A percentile compares a stretch with the other conserved stretches of the same genome.
Conservation (phyloP, 495 filamentous ascomycete species). For the Barbatosphaeria neglecta region DNA sequence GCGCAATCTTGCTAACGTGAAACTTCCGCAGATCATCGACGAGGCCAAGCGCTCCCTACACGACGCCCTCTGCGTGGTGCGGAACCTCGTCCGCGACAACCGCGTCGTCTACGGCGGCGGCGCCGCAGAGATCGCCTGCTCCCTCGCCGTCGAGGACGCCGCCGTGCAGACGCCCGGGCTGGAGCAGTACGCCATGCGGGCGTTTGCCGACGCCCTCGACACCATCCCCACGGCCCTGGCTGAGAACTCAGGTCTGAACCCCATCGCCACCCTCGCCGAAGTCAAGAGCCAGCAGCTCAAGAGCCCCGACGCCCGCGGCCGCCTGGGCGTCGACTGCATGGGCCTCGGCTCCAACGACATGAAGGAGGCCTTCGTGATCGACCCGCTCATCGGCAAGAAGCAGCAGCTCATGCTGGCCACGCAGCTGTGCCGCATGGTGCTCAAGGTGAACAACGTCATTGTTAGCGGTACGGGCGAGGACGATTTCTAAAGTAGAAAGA, state of each 20-base stretch:
- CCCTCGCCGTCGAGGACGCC: slow-evolving; percentile 87
- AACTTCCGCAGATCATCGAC: slow-evolving; percentile 70
- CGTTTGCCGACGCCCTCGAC: slow-evolving; percentile 91
- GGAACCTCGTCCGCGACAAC: slow-evolving; percentile 92
- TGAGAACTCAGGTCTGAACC: slow-evolving; percentile 92
- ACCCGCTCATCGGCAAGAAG: slow-evolving; percentile 93
- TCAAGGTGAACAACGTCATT: slow-evolving; percentile 97
- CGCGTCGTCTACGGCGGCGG: slow-evolving; percentile 98
- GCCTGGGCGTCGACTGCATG: slow-evolving; percentile 97
- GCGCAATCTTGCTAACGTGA: no score
- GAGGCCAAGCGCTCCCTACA: slow-evolving; percentile 96
- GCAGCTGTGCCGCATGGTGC: slow-evolving; percentile 96
- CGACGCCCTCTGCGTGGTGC: slow-evolving; percentile 94
- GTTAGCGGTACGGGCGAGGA: slow-evolving; percentile 84
- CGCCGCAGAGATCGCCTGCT: slow-evolving; percentile 96
- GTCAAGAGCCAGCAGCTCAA: slow-evolving; percentile 95
- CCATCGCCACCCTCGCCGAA: slow-evolving; percentile 86
- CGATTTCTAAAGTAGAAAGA: slow-evolving; percentile 54
- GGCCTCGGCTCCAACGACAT: slow-evolving; percentile 87
- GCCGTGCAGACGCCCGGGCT: slow-evolving; percentile 90
- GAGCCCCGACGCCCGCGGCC: slow-evolving; percentile 52
- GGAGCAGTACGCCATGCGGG: slow-evolving; percentile 97
- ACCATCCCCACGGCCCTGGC: slow-evolving; percentile 91
- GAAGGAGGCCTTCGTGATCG: slow-evolving; percentile 94
- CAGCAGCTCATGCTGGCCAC: slow-evolving; percentile 93